A percentile compares a stretch with the other conserved stretches of the same genome.
phyloP scores from a whole-genome alignment of 306 rosid species.

The Medicago arabica region DNA sequence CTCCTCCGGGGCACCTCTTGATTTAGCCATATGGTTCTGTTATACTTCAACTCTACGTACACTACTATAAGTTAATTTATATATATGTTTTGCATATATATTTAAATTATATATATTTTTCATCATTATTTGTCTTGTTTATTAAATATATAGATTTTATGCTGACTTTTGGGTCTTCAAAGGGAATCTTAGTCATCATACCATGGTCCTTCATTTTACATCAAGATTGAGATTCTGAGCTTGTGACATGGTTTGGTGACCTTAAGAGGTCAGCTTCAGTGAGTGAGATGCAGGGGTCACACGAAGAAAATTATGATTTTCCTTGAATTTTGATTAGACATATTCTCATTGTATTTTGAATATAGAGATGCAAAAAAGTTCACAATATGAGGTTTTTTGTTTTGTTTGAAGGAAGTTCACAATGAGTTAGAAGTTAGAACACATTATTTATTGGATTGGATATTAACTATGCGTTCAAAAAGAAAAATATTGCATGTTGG shows the following conservation, averaged over 20 bases:
- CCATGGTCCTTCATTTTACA: conserved; percentile 47
- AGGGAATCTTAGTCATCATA: conserved; percentile 57
- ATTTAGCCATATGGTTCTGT: conserved; percentile 43
- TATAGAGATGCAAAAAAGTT: not conserved
- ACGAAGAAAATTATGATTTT: conserved; percentile 36
- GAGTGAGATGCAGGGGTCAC: conserved; percentile 49
- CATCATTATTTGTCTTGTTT: conserved; percentile 37
- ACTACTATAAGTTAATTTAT: conserved; percentile 27
- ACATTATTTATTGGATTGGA: no score
- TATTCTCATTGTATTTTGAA: conserved; percentile 41
- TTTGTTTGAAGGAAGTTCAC: not conserved
- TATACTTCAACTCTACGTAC: conserved; percentile 38
- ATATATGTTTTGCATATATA: not conserved
- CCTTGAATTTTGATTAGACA: conserved; percentile 67
- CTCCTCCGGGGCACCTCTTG: conserved; percentile 35
- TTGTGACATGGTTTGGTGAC: conserved; percentile 48
- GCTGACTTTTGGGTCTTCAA: conserved; percentile 48
- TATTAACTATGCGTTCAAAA: not conserved
- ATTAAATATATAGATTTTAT: conserved; percentile 29
- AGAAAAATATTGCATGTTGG: not conserved
- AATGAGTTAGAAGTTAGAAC: not conserved
- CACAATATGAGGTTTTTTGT: not conserved
- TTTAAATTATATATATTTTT: not conserved
- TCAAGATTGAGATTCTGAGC: conserved; percentile 51
- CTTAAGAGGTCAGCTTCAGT: conserved; percentile 48